Percentiles rank a stretch among this genome's conserved stretches.
These are phyloP conservation scores for Petasospora rhodanensis DNA, from an alignment of 1,139 yeast genomes.

Conservation along the genomic window DNA sequence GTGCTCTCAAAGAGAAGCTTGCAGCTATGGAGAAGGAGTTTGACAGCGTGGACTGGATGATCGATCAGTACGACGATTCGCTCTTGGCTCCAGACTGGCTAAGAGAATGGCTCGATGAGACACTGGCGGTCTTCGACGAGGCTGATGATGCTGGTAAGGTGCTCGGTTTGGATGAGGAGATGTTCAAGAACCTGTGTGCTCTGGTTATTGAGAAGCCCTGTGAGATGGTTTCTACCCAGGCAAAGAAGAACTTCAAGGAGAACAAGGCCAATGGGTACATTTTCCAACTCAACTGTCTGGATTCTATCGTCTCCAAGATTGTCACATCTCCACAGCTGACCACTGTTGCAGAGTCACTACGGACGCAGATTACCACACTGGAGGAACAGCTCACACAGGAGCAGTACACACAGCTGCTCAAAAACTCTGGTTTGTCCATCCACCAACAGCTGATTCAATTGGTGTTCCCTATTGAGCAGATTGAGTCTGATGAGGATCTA, in stretches of 20 bases:
- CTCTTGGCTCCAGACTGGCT: slow-evolving; percentile 75
- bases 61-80: slow-evolving; percentile 34
- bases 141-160: slow-evolving; percentile 29
- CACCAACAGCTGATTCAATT: slow-evolving; percentile 60
- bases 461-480: slow-evolving; percentile 59
- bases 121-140: slow-evolving; percentile 41
- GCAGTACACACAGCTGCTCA: slow-evolving; percentile 42
- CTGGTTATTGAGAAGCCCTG: slow-evolving; percentile 48
- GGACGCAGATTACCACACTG: slow-evolving; percentile 32
- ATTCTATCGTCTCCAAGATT: slow-evolving; percentile 51
- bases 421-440: slow-evolving; percentile 47
- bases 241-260: slow-evolving; percentile 26
- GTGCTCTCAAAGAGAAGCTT: slow-evolving; percentile 38
- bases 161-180: slow-evolving; percentile 34
- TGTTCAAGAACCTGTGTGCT: slow-evolving; percentile 32
- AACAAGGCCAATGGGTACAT: slow-evolving; percentile 28
- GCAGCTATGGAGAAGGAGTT: slow-evolving; percentile 36
- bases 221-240: slow-evolving; percentile 37
- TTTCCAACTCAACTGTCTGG: slow-evolving; percentile 54
- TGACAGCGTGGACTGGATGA: slow-evolving; percentile 17
- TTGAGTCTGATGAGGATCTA: slow-evolving; percentile 42
- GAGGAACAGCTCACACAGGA: slow-evolving; percentile 37
- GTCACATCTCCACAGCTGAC: slow-evolving; percentile 40
- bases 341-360: slow-evolving; percentile 31
- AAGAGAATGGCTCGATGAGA: slow-evolving; percentile 46